A percentile compares a stretch with the other conserved stretches of the same genome.
Conservation (phyloP, 768 basidiomycete genomes). For the Mycena chlorophos region DNA sequence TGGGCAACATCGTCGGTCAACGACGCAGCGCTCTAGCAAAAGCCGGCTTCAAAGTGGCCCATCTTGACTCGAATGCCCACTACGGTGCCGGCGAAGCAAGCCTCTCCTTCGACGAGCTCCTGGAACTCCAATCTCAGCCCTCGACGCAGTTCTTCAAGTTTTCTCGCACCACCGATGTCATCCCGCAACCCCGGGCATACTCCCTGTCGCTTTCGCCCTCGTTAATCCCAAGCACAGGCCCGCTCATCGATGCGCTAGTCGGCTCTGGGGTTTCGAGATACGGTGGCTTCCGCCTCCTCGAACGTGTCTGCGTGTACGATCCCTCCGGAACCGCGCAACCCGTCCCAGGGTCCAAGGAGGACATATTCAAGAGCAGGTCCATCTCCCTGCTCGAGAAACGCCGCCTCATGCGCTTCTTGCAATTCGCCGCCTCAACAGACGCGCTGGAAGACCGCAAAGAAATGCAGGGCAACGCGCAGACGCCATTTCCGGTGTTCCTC, state of each 20-base stretch:
- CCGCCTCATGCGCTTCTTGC: constrained; percentile 87
- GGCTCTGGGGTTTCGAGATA: constrained; percentile 86
- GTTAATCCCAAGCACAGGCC: constrained; percentile 76
- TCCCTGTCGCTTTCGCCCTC: constrained; percentile 84
- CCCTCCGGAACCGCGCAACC: constrained; percentile 46
- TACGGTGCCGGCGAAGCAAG: constrained; percentile 87
- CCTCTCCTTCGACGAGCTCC: constrained; percentile 77
- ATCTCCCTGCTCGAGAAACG: constrained; percentile 83
- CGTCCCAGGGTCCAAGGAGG: constrained; percentile 91
- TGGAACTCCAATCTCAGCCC: constrained; percentile 55
- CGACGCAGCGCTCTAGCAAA: constrained; percentile 78
- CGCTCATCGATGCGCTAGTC: constrained; percentile 76
- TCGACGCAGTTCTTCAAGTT: constrained; percentile 46
- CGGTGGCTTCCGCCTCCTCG: constrained; percentile 85
- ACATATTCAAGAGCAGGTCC: constrained; percentile 83
- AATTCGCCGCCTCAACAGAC: constrained; percentile 74
- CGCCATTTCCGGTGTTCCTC: constrained; percentile 67
- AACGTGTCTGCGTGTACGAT: constrained; percentile 63
- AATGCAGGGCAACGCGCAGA: constrained; percentile 52
- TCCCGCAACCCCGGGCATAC: constrained; percentile 70
- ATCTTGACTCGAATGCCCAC: constrained; percentile 80
- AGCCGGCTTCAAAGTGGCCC: constrained; percentile 83
- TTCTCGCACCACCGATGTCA: constrained; percentile 42
- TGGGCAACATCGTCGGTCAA: constrained; percentile 15
- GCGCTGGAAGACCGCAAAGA: constrained; percentile 70